A percentile compares a stretch with the other conserved stretches of the same genome.
Conservation (phyloP, 2,329 filamentous ascomycete genomes). For the Magnaporthiopsis rhizophila region DNA sequence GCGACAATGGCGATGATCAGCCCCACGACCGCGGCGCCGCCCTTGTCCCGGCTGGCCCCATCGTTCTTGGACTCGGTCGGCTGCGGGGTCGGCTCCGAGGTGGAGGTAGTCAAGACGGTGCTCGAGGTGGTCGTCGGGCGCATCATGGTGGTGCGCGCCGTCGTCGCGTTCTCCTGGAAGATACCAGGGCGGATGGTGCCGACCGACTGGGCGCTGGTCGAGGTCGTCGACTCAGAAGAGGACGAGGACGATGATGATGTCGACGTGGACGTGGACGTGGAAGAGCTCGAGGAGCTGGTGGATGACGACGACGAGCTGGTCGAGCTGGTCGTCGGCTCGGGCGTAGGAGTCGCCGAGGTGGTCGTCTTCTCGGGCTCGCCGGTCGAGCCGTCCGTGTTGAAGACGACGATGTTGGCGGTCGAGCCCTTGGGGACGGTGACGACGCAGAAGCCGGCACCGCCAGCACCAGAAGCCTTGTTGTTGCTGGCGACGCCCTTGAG, state of each 20-base stretch:
- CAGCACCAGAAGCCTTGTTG: slow-evolving; percentile 50
- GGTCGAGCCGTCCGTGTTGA: slow-evolving; percentile 34
- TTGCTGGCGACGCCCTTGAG: slow-evolving; percentile 53
- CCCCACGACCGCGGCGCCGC: slow-evolving; percentile 42
- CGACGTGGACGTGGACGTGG: slow-evolving; percentile 10
- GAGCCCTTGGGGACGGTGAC: slow-evolving; percentile 63
- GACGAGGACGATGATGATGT: slow-evolving; percentile 14
- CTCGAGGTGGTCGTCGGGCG: slow-evolving; percentile 7
- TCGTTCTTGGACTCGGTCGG: slow-evolving; percentile 31
- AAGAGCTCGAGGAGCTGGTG: slow-evolving; percentile 10
- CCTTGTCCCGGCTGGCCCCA: slow-evolving; percentile 34
- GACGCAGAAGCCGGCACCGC: slow-evolving; percentile 64
- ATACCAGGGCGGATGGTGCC: slow-evolving; percentile 35
- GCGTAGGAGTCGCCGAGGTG: slow-evolving; percentile 9
- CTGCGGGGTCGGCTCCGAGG: slow-evolving; percentile 16
- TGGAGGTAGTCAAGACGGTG: slow-evolving; percentile 11
- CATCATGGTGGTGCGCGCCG: slow-evolving; percentile 4
- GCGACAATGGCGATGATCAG: slow-evolving; percentile 49
- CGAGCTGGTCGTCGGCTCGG: slow-evolving; percentile 19
- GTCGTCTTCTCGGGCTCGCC: slow-evolving; percentile 16
- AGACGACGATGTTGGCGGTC: slow-evolving; percentile 61
- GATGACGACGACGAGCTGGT: slow-evolving; percentile 15
- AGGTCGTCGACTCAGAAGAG: slow-evolving; percentile 10
- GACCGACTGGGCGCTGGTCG: slow-evolving; percentile 12
- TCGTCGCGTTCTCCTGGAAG: slow-evolving; percentile 43